phyloP scores from a whole-genome alignment of 768 basidiomycete species.

The Lactarius sanguifluus region DNA sequence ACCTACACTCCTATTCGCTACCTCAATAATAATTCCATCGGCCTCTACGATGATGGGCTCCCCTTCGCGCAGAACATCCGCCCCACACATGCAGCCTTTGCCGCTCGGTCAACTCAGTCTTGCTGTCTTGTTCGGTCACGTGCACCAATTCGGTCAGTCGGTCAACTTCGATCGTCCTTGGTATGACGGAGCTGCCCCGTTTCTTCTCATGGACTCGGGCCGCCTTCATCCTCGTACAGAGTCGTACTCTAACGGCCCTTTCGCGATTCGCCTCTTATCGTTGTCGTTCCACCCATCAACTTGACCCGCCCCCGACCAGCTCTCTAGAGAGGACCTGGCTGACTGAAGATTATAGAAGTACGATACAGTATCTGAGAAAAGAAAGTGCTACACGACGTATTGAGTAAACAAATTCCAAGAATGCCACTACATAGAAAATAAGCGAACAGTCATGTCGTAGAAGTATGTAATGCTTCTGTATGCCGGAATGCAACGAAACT shows the following conservation, averaged over 20 bases:
- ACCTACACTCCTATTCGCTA: no score
- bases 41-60: no score
- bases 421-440: conserved; percentile 1
- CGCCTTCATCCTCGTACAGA: not conserved
- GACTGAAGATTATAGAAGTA: not conserved
- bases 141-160: no score
- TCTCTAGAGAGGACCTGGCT: not conserved
- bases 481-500: not conserved
- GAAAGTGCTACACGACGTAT: not conserved
- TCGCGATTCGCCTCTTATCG: not conserved
- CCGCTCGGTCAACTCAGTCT: no score
- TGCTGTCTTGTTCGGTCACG: no score
- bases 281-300: not conserved
- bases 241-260: not conserved
- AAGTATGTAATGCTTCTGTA: not conserved
- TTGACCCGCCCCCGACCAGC: not conserved
- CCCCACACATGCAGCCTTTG: no score
- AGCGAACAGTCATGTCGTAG: not conserved
- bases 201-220: not conserved
- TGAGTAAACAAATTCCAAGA: not conserved
- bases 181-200: no score
- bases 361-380: not conserved
- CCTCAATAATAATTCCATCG: no score
- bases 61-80: no score
- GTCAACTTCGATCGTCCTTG: no score